A percentile compares a stretch with the other conserved stretches of the same genome.
phyloP scores from a whole-genome alignment of 2,329 filamentous ascomycete genomes.

The Fusarium buharicum region DNA sequence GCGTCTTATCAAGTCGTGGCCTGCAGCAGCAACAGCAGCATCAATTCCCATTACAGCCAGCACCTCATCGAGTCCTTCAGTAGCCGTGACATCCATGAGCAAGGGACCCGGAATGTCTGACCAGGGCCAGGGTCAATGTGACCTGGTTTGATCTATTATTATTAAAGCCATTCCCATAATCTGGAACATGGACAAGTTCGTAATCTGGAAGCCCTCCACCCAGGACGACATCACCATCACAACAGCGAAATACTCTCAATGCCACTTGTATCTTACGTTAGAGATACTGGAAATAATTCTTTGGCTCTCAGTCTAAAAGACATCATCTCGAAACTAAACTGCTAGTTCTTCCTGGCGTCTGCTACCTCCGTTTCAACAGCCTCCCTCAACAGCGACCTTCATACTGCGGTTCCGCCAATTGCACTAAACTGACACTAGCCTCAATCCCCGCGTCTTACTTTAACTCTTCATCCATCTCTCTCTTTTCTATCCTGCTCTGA shows the following conservation, averaged over 20 bases:
- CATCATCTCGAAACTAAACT: not conserved
- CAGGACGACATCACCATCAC: not conserved
- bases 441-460: constrained; percentile 45
- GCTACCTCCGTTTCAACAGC: constrained; percentile 2
- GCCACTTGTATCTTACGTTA: too few relatives aligned
- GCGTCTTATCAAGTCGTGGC: constrained; percentile 19
- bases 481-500: not conserved
- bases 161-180: constrained; percentile 17
- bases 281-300: too few relatives aligned
- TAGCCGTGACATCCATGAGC: constrained; percentile 12
- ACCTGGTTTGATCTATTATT: constrained; percentile 7
- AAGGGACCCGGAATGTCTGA: constrained; percentile 3
- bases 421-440: constrained; percentile 43
- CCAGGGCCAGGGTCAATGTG: constrained; percentile 20
- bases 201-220: constrained; percentile 8
- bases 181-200: constrained; percentile 4
- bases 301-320: not conserved
- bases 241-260: not conserved
- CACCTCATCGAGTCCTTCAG: constrained; percentile 6
- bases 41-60: not conserved
- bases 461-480: constrained; percentile 23
- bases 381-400: constrained; percentile 22
- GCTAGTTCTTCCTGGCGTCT: not conserved
- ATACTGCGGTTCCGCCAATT: constrained; percentile 40
- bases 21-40: constrained; percentile 21